phyloP scores from a whole-genome alignment of 805 yeast species.

The Ogataea angusta region DNA sequence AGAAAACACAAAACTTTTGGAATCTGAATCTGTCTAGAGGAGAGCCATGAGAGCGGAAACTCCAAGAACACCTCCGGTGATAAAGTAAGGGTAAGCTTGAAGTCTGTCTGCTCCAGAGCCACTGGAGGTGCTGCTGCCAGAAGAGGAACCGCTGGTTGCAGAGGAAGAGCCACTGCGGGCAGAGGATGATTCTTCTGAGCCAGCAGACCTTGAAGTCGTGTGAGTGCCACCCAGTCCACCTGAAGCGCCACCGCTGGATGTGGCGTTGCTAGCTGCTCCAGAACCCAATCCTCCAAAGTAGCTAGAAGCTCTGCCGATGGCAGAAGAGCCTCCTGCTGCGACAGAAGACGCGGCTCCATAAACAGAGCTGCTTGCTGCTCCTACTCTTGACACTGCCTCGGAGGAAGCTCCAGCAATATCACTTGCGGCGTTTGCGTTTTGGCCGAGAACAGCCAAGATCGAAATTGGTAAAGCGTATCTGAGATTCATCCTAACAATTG shows the following conservation, averaged over 20 bases:
- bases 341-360: background rate
- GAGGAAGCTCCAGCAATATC: background rate
- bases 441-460: background rate
- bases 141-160: slow-evolving; percentile 8
- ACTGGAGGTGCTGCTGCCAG: slow-evolving; percentile 10
- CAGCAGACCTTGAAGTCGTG: slow-evolving; percentile 2
- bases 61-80: slow-evolving; percentile 23
- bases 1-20: background rate
- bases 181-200: background rate
- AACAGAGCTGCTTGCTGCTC: slow-evolving; percentile 14
- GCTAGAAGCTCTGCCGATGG: too few relatives aligned
- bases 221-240: background rate
- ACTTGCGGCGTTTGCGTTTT: background rate
- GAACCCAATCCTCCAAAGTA: background rate
- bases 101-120: slow-evolving; percentile 10
- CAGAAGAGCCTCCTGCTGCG: too few relatives aligned
- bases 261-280: background rate
- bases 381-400: slow-evolving; percentile 10
- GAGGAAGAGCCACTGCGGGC: background rate
- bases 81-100: slow-evolving; percentile 16
- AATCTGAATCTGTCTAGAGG: slow-evolving; percentile 12
- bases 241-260: background rate
- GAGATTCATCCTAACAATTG: background rate
- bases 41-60: slow-evolving; percentile 26
- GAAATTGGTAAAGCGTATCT: background rate